These are phyloP conservation scores for Erythrophleum fordii DNA, from an alignment of 306 rosid species.

Conservation along the genomic window DNA sequence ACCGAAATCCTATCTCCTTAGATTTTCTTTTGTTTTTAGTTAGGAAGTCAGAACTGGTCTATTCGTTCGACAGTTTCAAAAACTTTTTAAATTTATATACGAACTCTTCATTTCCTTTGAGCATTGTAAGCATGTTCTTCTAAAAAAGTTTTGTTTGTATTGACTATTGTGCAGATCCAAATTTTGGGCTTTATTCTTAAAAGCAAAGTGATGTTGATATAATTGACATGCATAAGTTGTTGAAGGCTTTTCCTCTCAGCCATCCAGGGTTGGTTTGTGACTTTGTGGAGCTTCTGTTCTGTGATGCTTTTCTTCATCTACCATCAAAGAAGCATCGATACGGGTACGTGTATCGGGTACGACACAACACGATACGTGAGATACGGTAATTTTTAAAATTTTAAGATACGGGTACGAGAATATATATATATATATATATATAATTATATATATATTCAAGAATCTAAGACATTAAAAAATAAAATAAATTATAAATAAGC, in stretches of 20 bases:
- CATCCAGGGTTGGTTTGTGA: conserved; percentile 7
- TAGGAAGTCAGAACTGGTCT: conserved; percentile 13
- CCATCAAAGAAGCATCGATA: too few species aligned
- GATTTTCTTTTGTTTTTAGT: not conserved
- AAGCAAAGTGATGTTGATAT: conserved; percentile 20
- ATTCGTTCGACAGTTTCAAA: not conserved
- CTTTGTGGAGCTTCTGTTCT: conserved; percentile 17
- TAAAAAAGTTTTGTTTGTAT: conserved; percentile 3
- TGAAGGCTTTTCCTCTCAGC: conserved; percentile 22
- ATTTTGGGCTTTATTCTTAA: not conserved
- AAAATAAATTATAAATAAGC: too few species aligned
- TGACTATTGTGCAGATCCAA: conserved; percentile 15
- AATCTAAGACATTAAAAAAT: too few species aligned
- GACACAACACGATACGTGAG: too few species aligned
- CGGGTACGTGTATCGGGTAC: too few species aligned
- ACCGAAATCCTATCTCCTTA: not conserved
- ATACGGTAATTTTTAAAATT: too few species aligned
- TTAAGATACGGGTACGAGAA: too few species aligned
- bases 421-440: too few species aligned
- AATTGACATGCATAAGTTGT: conserved; percentile 31
- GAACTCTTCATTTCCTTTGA: not conserved
- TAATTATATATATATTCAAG: too few species aligned
- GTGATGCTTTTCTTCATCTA: not conserved
- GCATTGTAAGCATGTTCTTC: conserved; percentile 7
- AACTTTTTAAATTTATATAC: not conserved